A percentile compares a stretch with the other conserved stretches of the same genome.
phyloP scores from a whole-genome alignment of 768 basidiomycete genomes.

The Candolleomyces aberdarensis region DNA sequence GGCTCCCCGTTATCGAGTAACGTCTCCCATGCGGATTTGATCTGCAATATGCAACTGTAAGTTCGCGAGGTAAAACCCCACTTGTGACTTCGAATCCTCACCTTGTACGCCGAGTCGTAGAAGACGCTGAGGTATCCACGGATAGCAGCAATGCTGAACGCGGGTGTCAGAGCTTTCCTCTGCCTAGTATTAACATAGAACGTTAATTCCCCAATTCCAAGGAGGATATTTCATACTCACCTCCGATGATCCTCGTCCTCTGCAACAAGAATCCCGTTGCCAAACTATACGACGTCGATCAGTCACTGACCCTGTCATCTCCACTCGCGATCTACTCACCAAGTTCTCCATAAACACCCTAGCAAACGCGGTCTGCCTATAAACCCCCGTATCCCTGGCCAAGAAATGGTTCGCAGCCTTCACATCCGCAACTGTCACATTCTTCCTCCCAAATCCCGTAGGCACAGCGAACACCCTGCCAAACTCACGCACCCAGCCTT shows the following conservation, averaged over 20 bases:
- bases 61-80: too few relatives aligned
- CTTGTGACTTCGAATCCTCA: constrained; percentile 6
- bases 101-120: constrained; percentile 52
- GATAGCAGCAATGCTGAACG: constrained; percentile 51
- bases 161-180: constrained; percentile 47
- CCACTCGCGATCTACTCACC: constrained; percentile 21
- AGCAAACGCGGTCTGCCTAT: constrained; percentile 36
- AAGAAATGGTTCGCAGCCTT: constrained; percentile 52
- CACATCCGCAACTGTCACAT: constrained; percentile 41
- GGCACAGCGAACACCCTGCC: constrained; percentile 46
- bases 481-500: constrained; percentile 45
- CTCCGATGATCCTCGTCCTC: constrained; percentile 47
- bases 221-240: constrained; percentile 15
- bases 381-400: constrained; percentile 46
- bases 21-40: constrained; percentile 29
- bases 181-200: constrained; percentile 27
- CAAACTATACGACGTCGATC: constrained; percentile 26
- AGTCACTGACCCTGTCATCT: neutral
- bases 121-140: constrained; percentile 44
- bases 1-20: constrained; percentile 27
- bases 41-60: constrained; percentile 15
- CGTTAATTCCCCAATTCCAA: neutral
- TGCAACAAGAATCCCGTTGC: constrained; percentile 36
- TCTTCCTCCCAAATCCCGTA: constrained; percentile 27
- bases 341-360: constrained; percentile 35